Evolutionary conservation across 2,329 filamentous ascomycete species (phyloP).

Genomic region (Lachnellula suecica): DNA sequence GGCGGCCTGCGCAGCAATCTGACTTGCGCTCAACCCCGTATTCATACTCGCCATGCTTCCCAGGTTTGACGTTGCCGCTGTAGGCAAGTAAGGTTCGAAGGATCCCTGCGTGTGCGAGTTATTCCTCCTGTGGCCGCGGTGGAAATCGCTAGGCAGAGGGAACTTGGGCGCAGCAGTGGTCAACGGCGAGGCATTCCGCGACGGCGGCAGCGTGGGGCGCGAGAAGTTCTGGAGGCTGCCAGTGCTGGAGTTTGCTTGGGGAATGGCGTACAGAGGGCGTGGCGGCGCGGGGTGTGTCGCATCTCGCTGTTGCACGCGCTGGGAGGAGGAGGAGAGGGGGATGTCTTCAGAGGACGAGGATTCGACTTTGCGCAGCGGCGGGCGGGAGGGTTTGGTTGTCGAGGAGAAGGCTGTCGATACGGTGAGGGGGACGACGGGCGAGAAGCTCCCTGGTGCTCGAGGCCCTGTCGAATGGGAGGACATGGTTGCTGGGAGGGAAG

Average conservation of each 20-base stretch:
- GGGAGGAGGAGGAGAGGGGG: constrained; percentile 43
- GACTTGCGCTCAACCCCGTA: constrained; percentile 59
- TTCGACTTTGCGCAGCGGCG: constrained; percentile 43
- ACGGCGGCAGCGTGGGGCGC: constrained; percentile 42
- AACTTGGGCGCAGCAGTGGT: constrained; percentile 38
- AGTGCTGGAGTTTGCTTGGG: constrained; percentile 48
- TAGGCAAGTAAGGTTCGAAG: constrained; percentile 73
- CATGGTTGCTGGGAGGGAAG: constrained; percentile 22
- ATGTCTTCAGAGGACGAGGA: constrained; percentile 46
- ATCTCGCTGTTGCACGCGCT: constrained; percentile 38
- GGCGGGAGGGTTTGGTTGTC: constrained; percentile 31
- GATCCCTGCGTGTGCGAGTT: constrained; percentile 74
- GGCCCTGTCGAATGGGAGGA: constrained; percentile 24
- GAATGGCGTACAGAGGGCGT: constrained; percentile 50
- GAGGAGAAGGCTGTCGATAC: constrained; percentile 11
- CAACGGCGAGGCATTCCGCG: constrained; percentile 41
- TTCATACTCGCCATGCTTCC: constrained; percentile 32
- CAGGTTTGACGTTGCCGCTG: constrained; percentile 42
- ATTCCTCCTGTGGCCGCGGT: constrained; percentile 55
- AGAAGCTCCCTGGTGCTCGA: constrained; percentile 33
- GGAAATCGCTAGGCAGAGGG: constrained; percentile 29
- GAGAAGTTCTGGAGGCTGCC: constrained; percentile 54
- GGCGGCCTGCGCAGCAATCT: constrained; percentile 78
- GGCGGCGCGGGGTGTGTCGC: constrained; percentile 35
- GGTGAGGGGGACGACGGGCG: constrained; percentile 33